These are phyloP conservation scores for Globisporangium okanoganense DNA, from an alignment of 352 stramenopile genomes.

Conservation along the genomic window DNA sequence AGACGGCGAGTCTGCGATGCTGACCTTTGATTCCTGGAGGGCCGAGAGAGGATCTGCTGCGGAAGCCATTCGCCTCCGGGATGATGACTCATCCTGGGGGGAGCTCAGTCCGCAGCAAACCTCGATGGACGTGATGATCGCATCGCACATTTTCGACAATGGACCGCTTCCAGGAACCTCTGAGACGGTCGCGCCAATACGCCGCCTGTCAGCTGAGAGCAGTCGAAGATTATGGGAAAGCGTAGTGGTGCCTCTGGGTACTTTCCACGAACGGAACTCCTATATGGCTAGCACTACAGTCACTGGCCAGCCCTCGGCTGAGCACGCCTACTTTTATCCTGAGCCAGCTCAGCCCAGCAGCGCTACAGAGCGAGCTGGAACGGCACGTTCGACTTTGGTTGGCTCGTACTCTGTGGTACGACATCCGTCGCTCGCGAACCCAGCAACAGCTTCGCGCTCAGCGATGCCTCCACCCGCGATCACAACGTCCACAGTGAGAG, in stretches of 20 bases:
- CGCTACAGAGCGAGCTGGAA: background rate
- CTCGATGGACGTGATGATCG: constrained; percentile 9
- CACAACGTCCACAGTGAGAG: background rate
- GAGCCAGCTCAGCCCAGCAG: background rate
- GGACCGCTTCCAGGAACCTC: background rate
- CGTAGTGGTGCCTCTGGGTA: background rate
- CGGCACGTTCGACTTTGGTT: background rate
- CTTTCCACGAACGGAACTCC: background rate
- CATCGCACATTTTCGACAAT: constrained; percentile 12
- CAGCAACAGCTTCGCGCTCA: background rate
- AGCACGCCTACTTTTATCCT: background rate
- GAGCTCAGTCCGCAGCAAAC: constrained; percentile 5
- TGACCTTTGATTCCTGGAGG: constrained; percentile 25
- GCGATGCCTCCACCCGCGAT: background rate
- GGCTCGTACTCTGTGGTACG: background rate
- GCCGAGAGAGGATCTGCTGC: background rate
- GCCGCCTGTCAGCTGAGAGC: constrained; percentile 15
- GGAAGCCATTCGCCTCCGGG: background rate
- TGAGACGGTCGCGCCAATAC: background rate
- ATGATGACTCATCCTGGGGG: background rate
- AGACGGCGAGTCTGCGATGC: constrained; percentile 5
- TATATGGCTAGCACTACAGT: background rate
- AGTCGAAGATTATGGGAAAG: constrained; percentile 26
- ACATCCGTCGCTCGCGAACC: background rate
- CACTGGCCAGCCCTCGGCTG: background rate